phyloP scores from a whole-genome alignment of 2,329 filamentous ascomycete genomes.

The Ceratocystiopsis sp. region DNA sequence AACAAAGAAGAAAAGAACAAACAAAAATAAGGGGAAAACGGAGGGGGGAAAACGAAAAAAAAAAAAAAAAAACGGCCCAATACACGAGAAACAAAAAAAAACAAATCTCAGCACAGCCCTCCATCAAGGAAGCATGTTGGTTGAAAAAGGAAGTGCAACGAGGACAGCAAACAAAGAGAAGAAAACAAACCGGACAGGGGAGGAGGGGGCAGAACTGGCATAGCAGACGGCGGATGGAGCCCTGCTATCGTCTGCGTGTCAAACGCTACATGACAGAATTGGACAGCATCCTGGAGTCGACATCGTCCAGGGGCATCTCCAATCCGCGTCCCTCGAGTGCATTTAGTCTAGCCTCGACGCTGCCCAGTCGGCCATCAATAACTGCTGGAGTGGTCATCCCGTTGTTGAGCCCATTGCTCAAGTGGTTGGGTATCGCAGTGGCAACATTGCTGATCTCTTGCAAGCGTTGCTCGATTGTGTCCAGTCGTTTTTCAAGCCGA shows the following conservation, averaged over 20 bases:
- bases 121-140: too few species aligned
- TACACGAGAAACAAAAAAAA: too few species aligned
- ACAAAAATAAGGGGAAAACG: background rate
- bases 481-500: conserved; percentile 36
- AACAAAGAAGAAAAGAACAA: background rate
- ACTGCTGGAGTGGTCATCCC: conserved; percentile 12
- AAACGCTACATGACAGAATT: conserved; percentile 18
- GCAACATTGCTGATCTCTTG: conserved; percentile 3
- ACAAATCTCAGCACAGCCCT: too few species aligned
- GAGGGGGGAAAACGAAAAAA: background rate
- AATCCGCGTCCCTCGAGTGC: conserved; percentile 20
- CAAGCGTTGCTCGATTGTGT: conserved; percentile 28
- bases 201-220: background rate
- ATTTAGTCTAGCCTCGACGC: conserved; percentile 20
- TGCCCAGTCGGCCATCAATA: conserved; percentile 15
- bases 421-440: conserved; percentile 4
- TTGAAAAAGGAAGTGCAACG: background rate
- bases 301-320: conserved; percentile 22
- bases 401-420: conserved; percentile 14
- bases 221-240: background rate
- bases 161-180: background rate
- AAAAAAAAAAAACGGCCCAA: background rate
- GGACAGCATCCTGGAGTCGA: conserved; percentile 21
- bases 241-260: background rate
- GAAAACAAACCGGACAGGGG: background rate